Conservation (phyloP, 2,329 filamentous ascomycete genomes). For the Proliferodiscus dingleyae region DNA sequence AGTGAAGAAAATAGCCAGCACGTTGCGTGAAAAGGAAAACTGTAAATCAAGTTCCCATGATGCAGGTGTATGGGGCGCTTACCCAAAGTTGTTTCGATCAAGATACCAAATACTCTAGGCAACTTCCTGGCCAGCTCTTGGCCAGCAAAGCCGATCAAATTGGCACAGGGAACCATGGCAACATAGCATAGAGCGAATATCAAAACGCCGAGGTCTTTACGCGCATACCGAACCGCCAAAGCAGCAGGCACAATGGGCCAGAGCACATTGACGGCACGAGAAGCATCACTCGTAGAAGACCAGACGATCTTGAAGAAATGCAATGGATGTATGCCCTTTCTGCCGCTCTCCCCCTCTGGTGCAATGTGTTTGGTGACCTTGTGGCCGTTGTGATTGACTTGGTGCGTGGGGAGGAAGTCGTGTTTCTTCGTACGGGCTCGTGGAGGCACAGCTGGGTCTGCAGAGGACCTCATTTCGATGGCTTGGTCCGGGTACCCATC, state of each 20-base stretch:
- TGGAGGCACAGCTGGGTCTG: background rate
- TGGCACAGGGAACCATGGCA: conserved; percentile 73
- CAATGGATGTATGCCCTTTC: conserved; percentile 58
- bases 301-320: conserved; percentile 59
- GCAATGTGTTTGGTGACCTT: conserved; percentile 35
- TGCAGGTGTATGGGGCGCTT: too few species aligned
- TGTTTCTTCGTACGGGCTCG: background rate
- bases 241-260: conserved; percentile 73
- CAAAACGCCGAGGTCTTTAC: conserved; percentile 52
- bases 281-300: conserved; percentile 58
- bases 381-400: conserved; percentile 21
- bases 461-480: background rate
- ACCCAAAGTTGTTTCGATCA: conserved; percentile 60
- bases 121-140: conserved; percentile 69
- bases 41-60: too few species aligned
- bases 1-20: too few species aligned
- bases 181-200: conserved; percentile 70
- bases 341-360: conserved; percentile 62
- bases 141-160: conserved; percentile 69
- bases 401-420: background rate
- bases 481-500: background rate
- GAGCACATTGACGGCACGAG: conserved; percentile 62
- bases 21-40: too few species aligned
- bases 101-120: conserved; percentile 64
- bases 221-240: conserved; percentile 56